These are phyloP conservation scores for Gloeophyllum trabeum DNA, from an alignment of 768 basidiomycete genomes.

Conservation along the genomic window DNA sequence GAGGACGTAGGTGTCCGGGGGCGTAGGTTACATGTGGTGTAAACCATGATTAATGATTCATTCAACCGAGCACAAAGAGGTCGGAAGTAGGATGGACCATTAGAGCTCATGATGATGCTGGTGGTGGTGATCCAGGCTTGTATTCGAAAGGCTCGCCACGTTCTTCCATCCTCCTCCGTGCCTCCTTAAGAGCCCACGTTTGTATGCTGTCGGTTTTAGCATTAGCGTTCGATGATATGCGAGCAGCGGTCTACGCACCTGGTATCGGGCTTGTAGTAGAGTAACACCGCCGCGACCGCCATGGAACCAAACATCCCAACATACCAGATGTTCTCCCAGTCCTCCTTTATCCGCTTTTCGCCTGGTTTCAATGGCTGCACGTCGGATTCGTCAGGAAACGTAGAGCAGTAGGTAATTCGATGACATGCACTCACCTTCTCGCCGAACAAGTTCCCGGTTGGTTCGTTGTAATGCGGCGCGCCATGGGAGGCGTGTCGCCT, in stretches of 20 bases:
- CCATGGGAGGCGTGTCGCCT: slow-evolving; percentile 62
- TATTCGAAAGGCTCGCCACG: slow-evolving; percentile 88
- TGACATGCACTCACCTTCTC: slow-evolving; percentile 74
- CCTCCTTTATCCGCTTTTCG: slow-evolving; percentile 78
- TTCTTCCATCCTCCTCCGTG: slow-evolving; percentile 83
- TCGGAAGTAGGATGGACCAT: no score
- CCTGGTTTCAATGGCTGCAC: slow-evolving; percentile 64
- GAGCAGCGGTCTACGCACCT: slow-evolving; percentile 42
- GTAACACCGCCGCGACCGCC: slow-evolving; percentile 58
- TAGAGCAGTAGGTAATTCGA: background rate
- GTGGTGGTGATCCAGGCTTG: slow-evolving; percentile 1
- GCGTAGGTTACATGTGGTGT: no score
- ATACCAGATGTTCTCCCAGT: slow-evolving; percentile 90
- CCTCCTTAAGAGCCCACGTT: slow-evolving; percentile 86
- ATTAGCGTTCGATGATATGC: background rate
- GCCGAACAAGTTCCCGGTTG: slow-evolving; percentile 77
- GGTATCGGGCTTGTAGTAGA: slow-evolving; percentile 91
- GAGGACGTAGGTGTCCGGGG: no score
- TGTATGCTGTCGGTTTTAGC: slow-evolving; percentile 50
- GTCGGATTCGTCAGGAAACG: background rate
- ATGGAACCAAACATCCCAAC: slow-evolving; percentile 86
- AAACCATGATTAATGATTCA: no score
- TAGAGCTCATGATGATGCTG: no score
- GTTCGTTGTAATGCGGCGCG: slow-evolving; percentile 81
- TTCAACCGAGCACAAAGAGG: no score